Evolutionary conservation across 768 basidiomycete genomes (phyloP), one percentile per base, ranked within the genome.

Genomic region (Lactarius indigo): DNA sequence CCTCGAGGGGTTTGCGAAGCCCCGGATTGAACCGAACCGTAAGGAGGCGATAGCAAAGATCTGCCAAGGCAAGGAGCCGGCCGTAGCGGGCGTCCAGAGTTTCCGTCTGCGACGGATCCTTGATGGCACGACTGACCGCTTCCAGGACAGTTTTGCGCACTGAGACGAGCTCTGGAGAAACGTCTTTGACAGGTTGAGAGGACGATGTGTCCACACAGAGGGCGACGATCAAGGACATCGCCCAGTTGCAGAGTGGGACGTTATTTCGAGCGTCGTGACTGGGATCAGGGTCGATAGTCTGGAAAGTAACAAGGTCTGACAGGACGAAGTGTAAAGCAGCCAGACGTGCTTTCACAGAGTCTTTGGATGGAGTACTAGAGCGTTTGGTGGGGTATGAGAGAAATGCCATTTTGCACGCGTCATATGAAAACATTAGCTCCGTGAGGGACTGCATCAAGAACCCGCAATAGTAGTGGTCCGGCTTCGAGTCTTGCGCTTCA

Each of bases 101-200:
- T 67, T 91, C 87, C 1, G 83, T 78, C 1, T 82, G 70, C 0
- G 83, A 78, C 5, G 84, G 78, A 52, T 99, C 97, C 73, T 94
- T 95, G 79, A 97, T 86, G 9, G 90, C 85, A 62, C 89, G 90
- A 70, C 87, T 89, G 63, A 98, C 83, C 3, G 91, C 88, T 72
- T 99, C 97, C 44, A 99, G 81, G 3, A 98, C 90, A 67, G 89
- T 89, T 77, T 94, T 95, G 54, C 97, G 89, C n/a, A 94, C 89
- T n/a, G 86, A 83, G n/a, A 90, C 81, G 55, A 98, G 80, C 64
- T 97, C 93, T 5, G 83, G 68, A 3, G 92, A 84, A 13, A 90
- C 80, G 35, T 94, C 94, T 76, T 94, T 96, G 62, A 82, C 74
- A 57, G 91, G 91, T 39, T 83, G 82, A 20, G 80, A 77, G 3